Conservation (phyloP, 345 rosid genomes). For the Ceriops decandra region DNA sequence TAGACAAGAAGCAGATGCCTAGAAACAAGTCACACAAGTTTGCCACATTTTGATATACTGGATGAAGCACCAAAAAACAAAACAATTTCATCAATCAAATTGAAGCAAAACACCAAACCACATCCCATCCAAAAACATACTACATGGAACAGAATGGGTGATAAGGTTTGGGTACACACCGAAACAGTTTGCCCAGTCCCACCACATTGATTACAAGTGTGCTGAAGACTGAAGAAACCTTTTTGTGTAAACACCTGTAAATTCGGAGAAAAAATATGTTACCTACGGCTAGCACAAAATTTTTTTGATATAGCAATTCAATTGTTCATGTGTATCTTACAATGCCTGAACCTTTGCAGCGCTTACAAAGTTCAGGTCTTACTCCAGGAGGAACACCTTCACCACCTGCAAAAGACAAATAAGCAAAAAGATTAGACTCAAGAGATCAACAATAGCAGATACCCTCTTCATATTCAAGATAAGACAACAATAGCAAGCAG, state of each 20-base stretch:
- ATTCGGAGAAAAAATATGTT: slow-evolving; percentile 9
- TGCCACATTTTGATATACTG: no score
- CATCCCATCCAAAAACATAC: not conserved
- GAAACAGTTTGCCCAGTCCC: slow-evolving; percentile 76
- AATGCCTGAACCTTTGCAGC: slow-evolving; percentile 88
- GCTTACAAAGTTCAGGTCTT: slow-evolving; percentile 77
- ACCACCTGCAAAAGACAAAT: slow-evolving; percentile 55
- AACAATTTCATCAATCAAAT: no score
- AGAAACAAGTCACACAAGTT: no score
- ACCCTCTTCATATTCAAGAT: no score
- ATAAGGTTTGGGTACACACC: slow-evolving; percentile 38
- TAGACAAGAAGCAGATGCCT: no score
- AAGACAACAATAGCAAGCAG: not conserved
- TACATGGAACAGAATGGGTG: not conserved
- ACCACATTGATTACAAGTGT: slow-evolving; percentile 68
- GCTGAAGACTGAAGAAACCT: slow-evolving; percentile 68
- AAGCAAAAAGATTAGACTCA: not conserved
- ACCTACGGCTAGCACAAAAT: not conserved
- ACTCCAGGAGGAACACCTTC: slow-evolving; percentile 98
- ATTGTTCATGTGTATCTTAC: slow-evolving; percentile 39
- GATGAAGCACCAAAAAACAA: no score
- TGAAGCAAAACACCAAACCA: no score
- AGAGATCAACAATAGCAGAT: not conserved
- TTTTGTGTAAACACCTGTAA: slow-evolving; percentile 52
- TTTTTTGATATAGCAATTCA: not conserved